A percentile compares a stretch with the other conserved stretches of the same genome.
Evolutionary conservation across 2,329 filamentous ascomycete genomes (phyloP).

Genomic region (Helotiales sp.): DNA sequence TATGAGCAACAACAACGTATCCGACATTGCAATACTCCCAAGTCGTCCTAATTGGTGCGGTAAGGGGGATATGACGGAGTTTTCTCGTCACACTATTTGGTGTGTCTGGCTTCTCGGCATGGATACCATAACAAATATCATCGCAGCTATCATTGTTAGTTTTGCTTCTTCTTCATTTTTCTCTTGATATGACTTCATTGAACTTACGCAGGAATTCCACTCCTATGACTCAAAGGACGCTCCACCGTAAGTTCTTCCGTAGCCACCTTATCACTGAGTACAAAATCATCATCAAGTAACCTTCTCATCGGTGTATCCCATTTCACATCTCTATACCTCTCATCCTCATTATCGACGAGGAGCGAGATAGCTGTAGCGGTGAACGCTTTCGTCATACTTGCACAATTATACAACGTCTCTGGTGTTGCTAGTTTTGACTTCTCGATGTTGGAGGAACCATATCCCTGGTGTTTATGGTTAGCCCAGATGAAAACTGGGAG

Average conservation of each 20-base stretch:
- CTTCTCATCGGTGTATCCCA: slow-evolving; percentile 48
- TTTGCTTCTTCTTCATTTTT: neutral
- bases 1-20: slow-evolving; percentile 44
- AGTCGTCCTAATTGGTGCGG: slow-evolving; percentile 42
- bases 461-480: slow-evolving; percentile 31
- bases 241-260: slow-evolving; percentile 52
- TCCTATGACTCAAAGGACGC: slow-evolving; percentile 53
- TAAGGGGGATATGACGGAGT: slow-evolving; percentile 46
- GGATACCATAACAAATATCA: slow-evolving; percentile 38
- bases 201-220: slow-evolving; percentile 42
- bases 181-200: neutral
- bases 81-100: slow-evolving; percentile 38
- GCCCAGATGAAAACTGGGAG: neutral
- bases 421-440: slow-evolving; percentile 40
- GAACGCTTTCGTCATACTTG: slow-evolving; percentile 56
- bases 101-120: slow-evolving; percentile 34
- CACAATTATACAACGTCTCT: slow-evolving; percentile 53
- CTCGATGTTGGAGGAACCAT: slow-evolving; percentile 39
- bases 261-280: slow-evolving; percentile 43
- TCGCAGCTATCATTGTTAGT: slow-evolving; percentile 28
- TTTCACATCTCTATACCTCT: slow-evolving; percentile 24
- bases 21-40: slow-evolving; percentile 52
- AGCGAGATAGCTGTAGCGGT: slow-evolving; percentile 49
- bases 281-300: slow-evolving; percentile 53
- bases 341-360: slow-evolving; percentile 44